phyloP scores from a whole-genome alignment of 2,329 filamentous ascomycete genomes.

The Neurospora sp. region DNA sequence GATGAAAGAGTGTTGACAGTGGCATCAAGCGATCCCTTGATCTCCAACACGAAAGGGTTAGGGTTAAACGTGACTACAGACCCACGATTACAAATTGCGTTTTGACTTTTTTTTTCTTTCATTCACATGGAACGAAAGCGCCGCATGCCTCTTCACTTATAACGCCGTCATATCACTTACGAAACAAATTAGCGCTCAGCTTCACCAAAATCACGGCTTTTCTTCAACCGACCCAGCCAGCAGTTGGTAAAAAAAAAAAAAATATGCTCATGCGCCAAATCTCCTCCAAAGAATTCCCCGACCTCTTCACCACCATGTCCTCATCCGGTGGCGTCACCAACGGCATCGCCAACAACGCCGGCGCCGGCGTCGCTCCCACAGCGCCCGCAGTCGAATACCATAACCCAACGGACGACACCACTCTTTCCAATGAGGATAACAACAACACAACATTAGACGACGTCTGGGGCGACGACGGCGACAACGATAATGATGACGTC shows the following conservation, averaged over 20 bases:
- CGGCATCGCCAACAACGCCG: too few relatives aligned
- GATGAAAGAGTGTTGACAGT: neutral
- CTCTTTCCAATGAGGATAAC: slow-evolving; percentile 3
- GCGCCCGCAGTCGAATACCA: neutral
- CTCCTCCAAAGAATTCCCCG: slow-evolving; percentile 9
- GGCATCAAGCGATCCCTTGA: neutral
- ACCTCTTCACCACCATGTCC: slow-evolving; percentile 17
- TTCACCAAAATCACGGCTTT: neutral
- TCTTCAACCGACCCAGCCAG: neutral
- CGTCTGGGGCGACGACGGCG: slow-evolving; percentile 14
- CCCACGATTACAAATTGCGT: neutral
- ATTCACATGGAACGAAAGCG: neutral
- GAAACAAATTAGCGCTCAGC: neutral
- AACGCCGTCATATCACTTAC: neutral
- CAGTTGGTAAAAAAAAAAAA: neutral
- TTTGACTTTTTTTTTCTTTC: neutral
- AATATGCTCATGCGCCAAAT: slow-evolving; percentile 15
- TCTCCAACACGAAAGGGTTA: neutral
- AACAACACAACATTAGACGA: slow-evolving; percentile 14
- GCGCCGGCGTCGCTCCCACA: neutral
- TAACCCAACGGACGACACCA: neutral
- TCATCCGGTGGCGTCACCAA: slow-evolving; percentile 6
- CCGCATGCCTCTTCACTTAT: neutral
- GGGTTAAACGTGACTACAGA: neutral
- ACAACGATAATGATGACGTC: slow-evolving; percentile 8